These are phyloP conservation scores for Arachnopeziza araneosa DNA, from an alignment of 2,329 filamentous ascomycete genomes.

Conservation along the genomic window DNA sequence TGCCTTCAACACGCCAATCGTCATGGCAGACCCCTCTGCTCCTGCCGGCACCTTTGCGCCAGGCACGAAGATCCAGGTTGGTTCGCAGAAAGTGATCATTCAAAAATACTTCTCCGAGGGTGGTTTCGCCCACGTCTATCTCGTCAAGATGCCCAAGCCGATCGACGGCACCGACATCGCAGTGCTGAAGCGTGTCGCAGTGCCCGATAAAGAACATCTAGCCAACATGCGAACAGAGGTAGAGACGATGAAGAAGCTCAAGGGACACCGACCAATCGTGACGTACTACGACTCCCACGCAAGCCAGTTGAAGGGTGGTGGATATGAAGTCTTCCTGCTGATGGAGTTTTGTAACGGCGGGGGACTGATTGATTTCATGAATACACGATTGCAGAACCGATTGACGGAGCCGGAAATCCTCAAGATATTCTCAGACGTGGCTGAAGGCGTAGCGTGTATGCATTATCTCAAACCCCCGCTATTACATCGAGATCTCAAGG, in stretches of 20 bases:
- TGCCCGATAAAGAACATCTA: constrained; percentile 90
- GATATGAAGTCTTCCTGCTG: constrained; percentile 95
- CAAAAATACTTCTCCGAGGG: constrained; percentile 98
- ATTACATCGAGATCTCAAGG: constrained; percentile 91
- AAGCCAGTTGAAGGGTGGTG: constrained; percentile 84
- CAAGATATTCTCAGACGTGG: constrained; percentile 92
- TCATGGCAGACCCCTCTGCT: constrained; percentile 38
- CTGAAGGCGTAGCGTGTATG: constrained; percentile 97
- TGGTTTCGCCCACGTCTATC: constrained; percentile 96
- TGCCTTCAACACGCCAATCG: constrained; percentile 40
- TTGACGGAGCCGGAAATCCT: constrained; percentile 96
- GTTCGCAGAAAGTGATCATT: constrained; percentile 85
- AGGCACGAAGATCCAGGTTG: constrained; percentile 95
- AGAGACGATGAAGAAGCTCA: constrained; percentile 99
- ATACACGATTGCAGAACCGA: constrained; percentile 91
- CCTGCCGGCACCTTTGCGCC: constrained; percentile 86
- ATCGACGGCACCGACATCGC: constrained; percentile 34
- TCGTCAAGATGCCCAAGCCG: constrained; percentile 72
- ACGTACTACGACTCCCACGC: constrained; percentile 98
- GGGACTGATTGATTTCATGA: constrained; percentile 99
- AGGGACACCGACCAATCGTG: constrained; percentile 93
- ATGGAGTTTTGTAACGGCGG: constrained; percentile 98
- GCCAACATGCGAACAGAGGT: constrained; percentile 97
- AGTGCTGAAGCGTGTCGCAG: constrained; percentile 70
- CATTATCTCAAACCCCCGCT: constrained; percentile 94